Evolutionary conservation across 129 eudicot genomes (phyloP).

Genomic region (Flaveria ramosissima): DNA sequence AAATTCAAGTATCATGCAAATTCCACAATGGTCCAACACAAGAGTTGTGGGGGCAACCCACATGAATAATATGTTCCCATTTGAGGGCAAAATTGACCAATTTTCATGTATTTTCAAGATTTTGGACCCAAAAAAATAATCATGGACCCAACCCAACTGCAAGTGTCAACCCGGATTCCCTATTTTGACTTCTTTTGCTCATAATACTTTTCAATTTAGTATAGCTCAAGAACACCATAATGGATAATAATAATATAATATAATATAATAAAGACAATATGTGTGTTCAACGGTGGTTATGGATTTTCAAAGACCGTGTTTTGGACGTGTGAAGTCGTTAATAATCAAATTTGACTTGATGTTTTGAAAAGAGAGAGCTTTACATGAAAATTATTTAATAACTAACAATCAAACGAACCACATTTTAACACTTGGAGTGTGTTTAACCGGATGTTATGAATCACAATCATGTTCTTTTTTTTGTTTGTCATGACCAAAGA

Average conservation of each 20-base stretch:
- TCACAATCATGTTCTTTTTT: no score
- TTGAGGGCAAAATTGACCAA: not conserved
- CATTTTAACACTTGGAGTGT: no score
- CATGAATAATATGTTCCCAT: not conserved
- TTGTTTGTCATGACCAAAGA: no score
- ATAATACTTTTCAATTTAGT: not conserved
- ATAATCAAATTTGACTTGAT: not conserved
- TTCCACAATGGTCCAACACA: not conserved
- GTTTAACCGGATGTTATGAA: no score
- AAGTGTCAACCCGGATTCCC: not conserved
- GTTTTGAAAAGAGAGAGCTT: no score
- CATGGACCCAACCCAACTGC: not conserved
- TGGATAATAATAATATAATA: not conserved
- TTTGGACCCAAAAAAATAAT: not conserved
- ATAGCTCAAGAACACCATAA: constrained; percentile 12
- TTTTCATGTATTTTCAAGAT: not conserved
- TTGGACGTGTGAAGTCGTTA: not conserved
- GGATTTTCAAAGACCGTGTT: not conserved
- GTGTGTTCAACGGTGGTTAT: not conserved
- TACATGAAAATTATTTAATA: no score
- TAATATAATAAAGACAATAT: not conserved
- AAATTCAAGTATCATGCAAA: not conserved
- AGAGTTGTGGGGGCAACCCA: constrained; percentile 8
- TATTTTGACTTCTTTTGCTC: not conserved
- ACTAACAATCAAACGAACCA: not conserved